phyloP scores from a whole-genome alignment of 805 yeast genomes.

The Nakazawaea laoshanensis region DNA sequence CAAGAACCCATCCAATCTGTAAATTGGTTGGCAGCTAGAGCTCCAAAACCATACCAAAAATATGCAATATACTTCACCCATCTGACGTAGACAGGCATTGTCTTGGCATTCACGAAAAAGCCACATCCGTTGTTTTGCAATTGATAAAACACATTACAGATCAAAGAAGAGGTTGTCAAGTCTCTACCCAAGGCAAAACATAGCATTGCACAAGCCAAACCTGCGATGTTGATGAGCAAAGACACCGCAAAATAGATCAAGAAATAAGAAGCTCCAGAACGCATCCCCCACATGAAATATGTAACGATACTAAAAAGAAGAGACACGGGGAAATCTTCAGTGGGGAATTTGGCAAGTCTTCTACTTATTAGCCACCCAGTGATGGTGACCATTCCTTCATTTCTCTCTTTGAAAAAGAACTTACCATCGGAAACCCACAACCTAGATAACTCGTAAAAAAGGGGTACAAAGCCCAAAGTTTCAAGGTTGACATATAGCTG shows the following conservation, averaged over 20 bases:
- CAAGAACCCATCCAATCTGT: conserved; percentile 50
- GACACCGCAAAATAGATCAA: conserved; percentile 46
- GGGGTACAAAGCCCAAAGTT: conserved; percentile 39
- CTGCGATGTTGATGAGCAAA: conserved; percentile 38
- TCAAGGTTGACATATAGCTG: conserved; percentile 38
- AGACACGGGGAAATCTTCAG: conserved; percentile 57
- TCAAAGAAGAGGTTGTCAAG: conserved; percentile 43
- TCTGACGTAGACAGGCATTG: conserved; percentile 71
- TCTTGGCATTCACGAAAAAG: conserved; percentile 57
- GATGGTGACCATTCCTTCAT: conserved; percentile 53
- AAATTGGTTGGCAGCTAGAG: conserved; percentile 48
- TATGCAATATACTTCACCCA: conserved; percentile 69
- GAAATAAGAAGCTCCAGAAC: conserved; percentile 32
- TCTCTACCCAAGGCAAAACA: conserved; percentile 44
- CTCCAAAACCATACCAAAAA: conserved; percentile 67
- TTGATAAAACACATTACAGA: conserved; percentile 47
- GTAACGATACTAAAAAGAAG: conserved; percentile 45
- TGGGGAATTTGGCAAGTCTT: conserved; percentile 45
- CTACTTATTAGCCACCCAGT: conserved; percentile 54
- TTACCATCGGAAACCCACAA: conserved; percentile 40
- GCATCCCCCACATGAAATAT: conserved; percentile 64
- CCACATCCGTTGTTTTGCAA: conserved; percentile 69
- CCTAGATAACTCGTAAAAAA: conserved; percentile 43
- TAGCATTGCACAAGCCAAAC: conserved; percentile 39
- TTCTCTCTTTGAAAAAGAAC: conserved; percentile 47